phyloP scores from a whole-genome alignment of 495 filamentous ascomycete genomes.

The Collariella sp. region DNA sequence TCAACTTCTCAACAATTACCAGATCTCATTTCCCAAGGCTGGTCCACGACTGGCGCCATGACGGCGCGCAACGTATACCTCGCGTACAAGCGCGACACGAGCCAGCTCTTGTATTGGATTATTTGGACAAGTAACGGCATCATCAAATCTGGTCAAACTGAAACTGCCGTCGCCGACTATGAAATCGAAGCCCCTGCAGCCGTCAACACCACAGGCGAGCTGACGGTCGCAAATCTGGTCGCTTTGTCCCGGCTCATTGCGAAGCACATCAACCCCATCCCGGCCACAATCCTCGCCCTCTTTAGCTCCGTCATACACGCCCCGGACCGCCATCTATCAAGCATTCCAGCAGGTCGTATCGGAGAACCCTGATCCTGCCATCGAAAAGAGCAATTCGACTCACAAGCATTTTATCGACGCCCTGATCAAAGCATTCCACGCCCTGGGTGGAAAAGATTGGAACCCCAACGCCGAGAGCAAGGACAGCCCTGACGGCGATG shows the following conservation, averaged over 20 bases:
- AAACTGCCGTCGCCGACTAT: too few relatives aligned
- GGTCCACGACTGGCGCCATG: too few relatives aligned
- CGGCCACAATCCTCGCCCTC: conserved; percentile 20
- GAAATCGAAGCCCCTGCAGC: not conserved
- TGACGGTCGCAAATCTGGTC: conserved; percentile 26
- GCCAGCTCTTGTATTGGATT: conserved; percentile 35
- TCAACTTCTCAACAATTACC: too few relatives aligned
- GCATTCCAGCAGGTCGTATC: conserved; percentile 26
- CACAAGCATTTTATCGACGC: conserved; percentile 37
- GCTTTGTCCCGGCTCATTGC: conserved; percentile 30
- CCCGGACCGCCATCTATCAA: conserved; percentile 14
- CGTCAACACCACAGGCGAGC: conserved; percentile 15
- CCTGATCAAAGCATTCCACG: conserved; percentile 29
- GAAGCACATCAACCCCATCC: conserved; percentile 21
- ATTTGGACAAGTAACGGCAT: conserved; percentile 29
- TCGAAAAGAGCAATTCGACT: conserved; percentile 31
- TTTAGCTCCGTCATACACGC: conserved; percentile 29
- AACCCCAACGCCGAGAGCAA: not conserved
- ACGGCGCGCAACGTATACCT: conserved; percentile 28
- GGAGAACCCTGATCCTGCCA: conserved; percentile 28
- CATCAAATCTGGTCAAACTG: conserved; percentile 5
- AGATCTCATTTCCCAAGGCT: too few relatives aligned
- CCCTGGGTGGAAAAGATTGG: conserved; percentile 25
- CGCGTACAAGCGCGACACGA: conserved; percentile 34
- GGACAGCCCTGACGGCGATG: not conserved